A percentile compares a stretch with the other conserved stretches of the same genome.
phyloP scores from a whole-genome alignment of 108 stramenopile species.

The Pseudonitzschia delicatissima region DNA sequence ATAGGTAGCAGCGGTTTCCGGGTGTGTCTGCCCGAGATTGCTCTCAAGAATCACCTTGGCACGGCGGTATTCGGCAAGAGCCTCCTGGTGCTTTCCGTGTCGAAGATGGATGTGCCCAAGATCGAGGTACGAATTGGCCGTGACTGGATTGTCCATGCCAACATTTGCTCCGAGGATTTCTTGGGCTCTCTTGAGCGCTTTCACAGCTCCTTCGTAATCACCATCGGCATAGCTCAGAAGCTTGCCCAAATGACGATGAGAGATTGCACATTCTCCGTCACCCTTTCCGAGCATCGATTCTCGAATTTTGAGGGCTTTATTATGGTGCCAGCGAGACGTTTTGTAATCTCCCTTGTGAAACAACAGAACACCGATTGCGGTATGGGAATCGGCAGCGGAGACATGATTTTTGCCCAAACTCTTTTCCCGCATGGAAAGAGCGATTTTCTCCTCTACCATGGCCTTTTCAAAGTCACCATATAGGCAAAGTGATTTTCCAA shows the following conservation, averaged over 20 bases:
- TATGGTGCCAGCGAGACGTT: constrained; percentile 25
- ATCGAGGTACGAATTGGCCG: constrained; percentile 29
- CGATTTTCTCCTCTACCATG: constrained; percentile 33
- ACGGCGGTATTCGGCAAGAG: constrained; percentile 23
- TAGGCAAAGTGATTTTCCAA: constrained; percentile 25
- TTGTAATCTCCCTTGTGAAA: constrained; percentile 34
- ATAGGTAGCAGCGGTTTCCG: constrained; percentile 30
- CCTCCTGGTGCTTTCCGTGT: constrained; percentile 25
- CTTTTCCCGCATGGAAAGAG: constrained; percentile 35
- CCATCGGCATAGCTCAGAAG: constrained; percentile 23
- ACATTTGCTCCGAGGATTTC: constrained; percentile 29
- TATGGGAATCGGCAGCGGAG: constrained; percentile 30
- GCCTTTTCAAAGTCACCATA: constrained; percentile 29
- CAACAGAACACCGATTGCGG: constrained; percentile 29
- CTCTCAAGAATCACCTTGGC: constrained; percentile 34
- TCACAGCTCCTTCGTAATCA: constrained; percentile 28
- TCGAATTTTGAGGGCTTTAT: constrained; percentile 31
- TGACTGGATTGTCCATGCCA: constrained; percentile 25
- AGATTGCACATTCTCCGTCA: constrained; percentile 28
- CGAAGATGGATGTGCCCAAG: constrained; percentile 24
- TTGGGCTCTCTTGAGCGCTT: constrained; percentile 22
- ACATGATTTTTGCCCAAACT: constrained; percentile 29
- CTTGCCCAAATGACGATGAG: constrained; percentile 27
- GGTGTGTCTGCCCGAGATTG: constrained; percentile 26
- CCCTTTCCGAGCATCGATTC: constrained; percentile 32